phyloP scores from a whole-genome alignment of 148 eudicot species.

The Heliosperma pusillum region DNA sequence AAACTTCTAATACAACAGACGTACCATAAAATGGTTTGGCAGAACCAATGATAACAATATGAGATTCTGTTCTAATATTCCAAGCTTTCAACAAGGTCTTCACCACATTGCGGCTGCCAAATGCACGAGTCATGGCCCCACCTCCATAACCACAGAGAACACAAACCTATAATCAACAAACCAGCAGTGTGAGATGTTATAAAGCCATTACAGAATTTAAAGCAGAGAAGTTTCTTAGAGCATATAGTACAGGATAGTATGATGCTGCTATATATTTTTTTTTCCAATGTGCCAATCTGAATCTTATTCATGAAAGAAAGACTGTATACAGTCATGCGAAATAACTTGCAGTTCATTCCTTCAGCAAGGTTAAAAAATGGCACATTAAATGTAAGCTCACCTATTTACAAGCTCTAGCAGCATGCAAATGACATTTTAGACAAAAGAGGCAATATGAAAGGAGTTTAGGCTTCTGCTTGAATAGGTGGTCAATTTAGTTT shows the following conservation, averaged over 20 bases:
- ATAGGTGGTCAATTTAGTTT: too few species aligned
- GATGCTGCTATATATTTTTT: background rate
- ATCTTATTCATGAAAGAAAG: background rate
- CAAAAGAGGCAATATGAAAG: background rate
- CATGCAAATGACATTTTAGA: background rate
- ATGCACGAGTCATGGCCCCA: slow-evolving; percentile 62
- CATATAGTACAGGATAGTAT: background rate
- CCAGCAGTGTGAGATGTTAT: background rate
- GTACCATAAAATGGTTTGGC: slow-evolving; percentile 34
- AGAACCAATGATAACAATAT: slow-evolving; percentile 25
- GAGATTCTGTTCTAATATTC: slow-evolving; percentile 38
- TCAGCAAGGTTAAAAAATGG: background rate
- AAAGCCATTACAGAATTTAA: background rate
- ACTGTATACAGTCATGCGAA: background rate
- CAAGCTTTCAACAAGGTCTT: slow-evolving; percentile 50
- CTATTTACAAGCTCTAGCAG: background rate
- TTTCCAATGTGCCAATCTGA: background rate
- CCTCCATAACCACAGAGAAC: slow-evolving; percentile 63
- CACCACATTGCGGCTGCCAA: slow-evolving; percentile 43
- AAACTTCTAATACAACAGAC: slow-evolving; percentile 14
- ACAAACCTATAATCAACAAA: slow-evolving; percentile 39
- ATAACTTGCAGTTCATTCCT: background rate
- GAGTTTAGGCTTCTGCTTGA: background rate
- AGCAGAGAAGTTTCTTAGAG: background rate
- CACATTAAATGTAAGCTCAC: background rate